These are phyloP conservation scores for Sanghuangporus weigelae DNA, from an alignment of 1,284 basidiomycete species.

Conservation along the genomic window DNA sequence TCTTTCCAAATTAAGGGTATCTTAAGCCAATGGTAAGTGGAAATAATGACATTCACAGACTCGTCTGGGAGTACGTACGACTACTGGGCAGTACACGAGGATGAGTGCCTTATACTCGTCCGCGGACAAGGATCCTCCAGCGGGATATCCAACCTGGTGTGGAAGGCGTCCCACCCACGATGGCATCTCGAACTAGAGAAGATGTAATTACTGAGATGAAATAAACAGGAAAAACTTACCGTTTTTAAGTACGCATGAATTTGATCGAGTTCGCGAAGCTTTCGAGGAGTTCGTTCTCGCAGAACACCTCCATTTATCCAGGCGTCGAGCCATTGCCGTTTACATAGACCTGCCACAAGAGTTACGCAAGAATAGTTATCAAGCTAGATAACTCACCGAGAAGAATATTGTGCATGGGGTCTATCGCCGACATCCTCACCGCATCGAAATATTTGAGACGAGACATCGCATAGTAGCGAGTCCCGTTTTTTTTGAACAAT, in stretches of 20 bases:
- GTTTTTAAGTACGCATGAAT: too few relatives aligned
- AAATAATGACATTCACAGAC: too few relatives aligned
- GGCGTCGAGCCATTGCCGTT: constrained; percentile 14
- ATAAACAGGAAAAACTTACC: too few relatives aligned
- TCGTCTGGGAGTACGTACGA: constrained; percentile 3
- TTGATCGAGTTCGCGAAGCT: constrained; percentile 11
- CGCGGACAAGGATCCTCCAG: constrained; percentile 12
- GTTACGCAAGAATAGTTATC: too few relatives aligned
- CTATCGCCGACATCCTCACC: constrained; percentile 10
- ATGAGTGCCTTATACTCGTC: constrained; percentile 15
- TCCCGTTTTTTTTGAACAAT: not conserved
- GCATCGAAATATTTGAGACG: constrained; percentile 19
- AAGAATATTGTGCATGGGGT: constrained; percentile 20
- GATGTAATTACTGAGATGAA: too few relatives aligned
- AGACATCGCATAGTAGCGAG: constrained; percentile 6
- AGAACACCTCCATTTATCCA: constrained; percentile 12
- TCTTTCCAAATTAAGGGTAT: constrained; percentile 20
- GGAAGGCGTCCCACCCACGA: constrained; percentile 15
- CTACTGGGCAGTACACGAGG: constrained; percentile 8
- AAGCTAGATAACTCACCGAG: too few relatives aligned
- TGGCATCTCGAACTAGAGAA: too few relatives aligned
- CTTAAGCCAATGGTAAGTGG: not conserved
- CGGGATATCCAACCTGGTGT: constrained; percentile 13
- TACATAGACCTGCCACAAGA: too few relatives aligned
- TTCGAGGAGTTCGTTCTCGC: constrained; percentile 4